Base-by-base conservation (phyloP, 352 stramenopile genomes). In the Pythium utonaiense region DNA sequence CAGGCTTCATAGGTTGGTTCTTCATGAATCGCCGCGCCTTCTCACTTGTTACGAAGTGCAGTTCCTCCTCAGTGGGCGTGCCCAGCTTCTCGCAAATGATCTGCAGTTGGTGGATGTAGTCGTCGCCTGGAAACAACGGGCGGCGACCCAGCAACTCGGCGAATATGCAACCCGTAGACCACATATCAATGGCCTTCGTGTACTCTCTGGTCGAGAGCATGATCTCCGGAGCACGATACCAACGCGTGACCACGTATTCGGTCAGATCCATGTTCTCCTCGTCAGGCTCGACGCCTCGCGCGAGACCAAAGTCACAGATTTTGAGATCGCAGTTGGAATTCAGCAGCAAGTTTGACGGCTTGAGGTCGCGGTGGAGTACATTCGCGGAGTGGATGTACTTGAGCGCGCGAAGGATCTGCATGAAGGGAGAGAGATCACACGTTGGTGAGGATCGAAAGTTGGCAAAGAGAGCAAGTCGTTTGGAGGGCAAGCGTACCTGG, bases 81-180 rank as follows among this genome's bases (percentile, higher is more conserved):
- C 91, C 91, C 33, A 98, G 78, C 57, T 96, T 93, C 57, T 97
- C 87, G 62, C 83, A 95, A 56, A 98, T 98, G 67, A 98, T 93
- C 74, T 97, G 87, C 45, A 99, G 93, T 76, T 99, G 97, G 74
- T 99, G 93, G 73, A 99, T 99, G 74, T 99, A 99, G 74, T 99
- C 96, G 54, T 99, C 93, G 1, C 92, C 92, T 6, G 89, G 92
- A 44, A 98, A 97, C n/a, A 98, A 77, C 42, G 89, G 88, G 47
- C 95, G 96, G 41, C 88, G 77, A 12, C 83, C 85, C 1, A 98
- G 74, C 30, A 98, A 64, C 66, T 98, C 92, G n/a, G 88, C 91
- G 48, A 98, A 96, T 67, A 98, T 98, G 73, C 93, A 98, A 6
- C 93, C 93, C 3, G 80, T 90, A 14, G 86, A 95, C 96, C 95